phyloP scores from a whole-genome alignment of 2,329 filamentous ascomycete genomes.

The Colletotrichum orchidophilum region DNA sequence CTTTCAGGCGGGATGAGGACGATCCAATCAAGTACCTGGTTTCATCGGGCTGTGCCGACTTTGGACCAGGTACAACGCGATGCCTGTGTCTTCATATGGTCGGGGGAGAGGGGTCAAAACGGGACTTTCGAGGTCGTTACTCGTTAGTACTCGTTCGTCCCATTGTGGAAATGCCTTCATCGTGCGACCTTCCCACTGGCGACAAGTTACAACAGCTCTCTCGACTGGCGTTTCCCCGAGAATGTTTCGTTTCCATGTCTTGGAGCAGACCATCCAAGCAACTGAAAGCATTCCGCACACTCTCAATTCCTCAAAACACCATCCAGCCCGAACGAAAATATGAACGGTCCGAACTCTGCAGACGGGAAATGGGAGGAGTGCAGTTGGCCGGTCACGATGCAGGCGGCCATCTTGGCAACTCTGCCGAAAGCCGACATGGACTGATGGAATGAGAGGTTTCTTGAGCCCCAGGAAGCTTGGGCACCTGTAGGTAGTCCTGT shows the following conservation, averaged over 20 bases:
- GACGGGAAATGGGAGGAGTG: constrained; percentile 8
- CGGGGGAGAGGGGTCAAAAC: not conserved
- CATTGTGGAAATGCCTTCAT: constrained; percentile 5
- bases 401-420: constrained; percentile 22
- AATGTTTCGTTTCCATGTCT: constrained; percentile 2
- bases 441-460: constrained; percentile 11
- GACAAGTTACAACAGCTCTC: not conserved
- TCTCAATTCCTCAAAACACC: not conserved
- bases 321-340: not conserved
- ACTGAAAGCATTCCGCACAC: not conserved
- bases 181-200: not conserved
- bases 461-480: constrained; percentile 21
- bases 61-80: not conserved
- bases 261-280: not conserved
- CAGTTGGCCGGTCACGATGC: constrained; percentile 19
- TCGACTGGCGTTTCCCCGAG: not conserved
- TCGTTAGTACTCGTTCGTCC: constrained; percentile 25
- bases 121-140: not conserved
- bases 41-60: constrained; percentile 18
- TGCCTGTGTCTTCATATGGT: constrained; percentile 4
- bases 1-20: not conserved
- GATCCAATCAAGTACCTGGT: not conserved
- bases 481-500: not conserved
- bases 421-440: constrained; percentile 32
- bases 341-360: not conserved